A percentile compares a stretch with the other conserved stretches of the same genome.
These are phyloP conservation scores for Barbarea vulgaris DNA, from an alignment of 345 rosid genomes.

Conservation along the genomic window DNA sequence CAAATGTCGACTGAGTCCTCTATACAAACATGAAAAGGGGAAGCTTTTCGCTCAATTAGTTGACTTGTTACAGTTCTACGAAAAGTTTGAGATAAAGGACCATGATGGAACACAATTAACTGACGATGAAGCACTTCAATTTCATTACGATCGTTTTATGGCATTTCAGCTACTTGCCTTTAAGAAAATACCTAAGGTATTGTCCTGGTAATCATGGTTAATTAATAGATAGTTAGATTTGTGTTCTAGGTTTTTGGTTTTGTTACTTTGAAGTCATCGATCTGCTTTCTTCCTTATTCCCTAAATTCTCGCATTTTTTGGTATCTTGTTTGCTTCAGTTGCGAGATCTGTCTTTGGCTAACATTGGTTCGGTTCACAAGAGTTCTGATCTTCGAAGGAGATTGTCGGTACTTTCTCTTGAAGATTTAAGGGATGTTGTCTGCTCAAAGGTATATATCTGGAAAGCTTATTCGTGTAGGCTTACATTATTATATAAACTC, in stretches of 20 bases:
- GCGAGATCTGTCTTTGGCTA: slow-evolving; percentile 84
- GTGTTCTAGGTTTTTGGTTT: neutral
- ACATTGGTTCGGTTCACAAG: slow-evolving; percentile 84
- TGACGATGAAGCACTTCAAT: slow-evolving; percentile 91
- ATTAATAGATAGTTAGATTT: slow-evolving; percentile 19
- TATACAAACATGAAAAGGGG: slow-evolving; percentile 85
- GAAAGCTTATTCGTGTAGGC: slow-evolving; percentile 8
- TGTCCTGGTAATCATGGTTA: slow-evolving; percentile 18
- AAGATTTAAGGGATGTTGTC: slow-evolving; percentile 88
- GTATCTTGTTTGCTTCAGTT: slow-evolving; percentile 52
- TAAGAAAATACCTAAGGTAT: slow-evolving; percentile 92
- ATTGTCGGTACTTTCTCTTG: slow-evolving; percentile 70
- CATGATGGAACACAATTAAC: slow-evolving; percentile 91
- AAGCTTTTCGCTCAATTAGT: slow-evolving; percentile 93
- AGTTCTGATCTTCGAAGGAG: slow-evolving; percentile 87
- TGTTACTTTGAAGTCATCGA: slow-evolving; percentile 8
- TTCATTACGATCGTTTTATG: slow-evolving; percentile 83
- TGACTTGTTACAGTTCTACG: slow-evolving; percentile 93
- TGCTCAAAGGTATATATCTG: slow-evolving; percentile 76
- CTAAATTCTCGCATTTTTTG: slow-evolving; percentile 19
- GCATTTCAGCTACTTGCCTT: slow-evolving; percentile 90
- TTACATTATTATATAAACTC: neutral
- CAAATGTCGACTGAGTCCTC: slow-evolving; percentile 89
- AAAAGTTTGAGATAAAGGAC: slow-evolving; percentile 98
- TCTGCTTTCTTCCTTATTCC: slow-evolving; percentile 18